Evolutionary conservation across 176 grass and related monocot species (phyloP).

Genomic region (Alloteropsis semialata): DNA sequence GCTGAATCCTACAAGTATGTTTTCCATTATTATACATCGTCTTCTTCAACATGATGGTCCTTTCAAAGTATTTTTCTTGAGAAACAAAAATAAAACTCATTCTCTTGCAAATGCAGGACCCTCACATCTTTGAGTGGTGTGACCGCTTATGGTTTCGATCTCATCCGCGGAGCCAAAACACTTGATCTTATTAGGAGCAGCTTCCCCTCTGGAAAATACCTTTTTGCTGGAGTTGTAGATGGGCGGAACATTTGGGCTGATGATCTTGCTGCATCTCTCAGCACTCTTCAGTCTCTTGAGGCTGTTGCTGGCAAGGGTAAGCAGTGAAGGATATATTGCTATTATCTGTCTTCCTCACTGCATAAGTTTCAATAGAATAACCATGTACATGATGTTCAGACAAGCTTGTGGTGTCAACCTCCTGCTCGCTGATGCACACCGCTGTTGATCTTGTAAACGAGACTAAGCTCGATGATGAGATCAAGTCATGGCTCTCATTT

Average conservation of each 20-base stretch:
- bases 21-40: background rate
- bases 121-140: conserved; percentile 70
- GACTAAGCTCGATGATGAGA: conserved; percentile 84
- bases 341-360: conserved; percentile 8
- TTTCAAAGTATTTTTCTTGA: conserved; percentile 6
- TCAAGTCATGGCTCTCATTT: conserved; percentile 98
- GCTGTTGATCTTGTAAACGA: conserved; percentile 95
- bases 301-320: conserved; percentile 79
- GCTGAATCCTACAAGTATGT: conserved; percentile 86
- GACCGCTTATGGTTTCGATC: conserved; percentile 79
- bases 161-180: conserved; percentile 81
- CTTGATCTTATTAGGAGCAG: conserved; percentile 75
- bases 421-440: conserved; percentile 95
- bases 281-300: conserved; percentile 68
- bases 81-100: conserved; percentile 20
- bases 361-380: conserved; percentile 16
- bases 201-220: conserved; percentile 81
- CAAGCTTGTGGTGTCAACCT: conserved; percentile 94
- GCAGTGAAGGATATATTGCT: background rate
- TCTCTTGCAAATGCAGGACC: conserved; percentile 52
- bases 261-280: conserved; percentile 80
- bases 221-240: conserved; percentile 96
- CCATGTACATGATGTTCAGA: conserved; percentile 44
- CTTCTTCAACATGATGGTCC: background rate
- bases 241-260: conserved; percentile 94